Evolutionary conservation across 805 yeast genomes (phyloP).

Genomic region (Suhomyces pyralidae): DNA sequence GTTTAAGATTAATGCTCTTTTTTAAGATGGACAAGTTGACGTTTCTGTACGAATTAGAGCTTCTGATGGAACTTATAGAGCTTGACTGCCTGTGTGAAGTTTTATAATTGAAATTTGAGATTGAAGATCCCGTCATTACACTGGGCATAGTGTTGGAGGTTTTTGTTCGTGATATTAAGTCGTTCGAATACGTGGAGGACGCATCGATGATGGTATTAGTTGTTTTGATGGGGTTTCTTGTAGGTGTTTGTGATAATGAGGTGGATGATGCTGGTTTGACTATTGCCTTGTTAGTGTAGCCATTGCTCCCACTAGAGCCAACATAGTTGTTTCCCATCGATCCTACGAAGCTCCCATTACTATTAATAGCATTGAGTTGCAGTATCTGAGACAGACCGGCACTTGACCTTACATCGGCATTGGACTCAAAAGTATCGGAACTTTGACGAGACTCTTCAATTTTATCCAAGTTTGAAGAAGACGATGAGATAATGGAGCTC

Average conservation of each 20-base stretch:
- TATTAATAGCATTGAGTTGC: neutral
- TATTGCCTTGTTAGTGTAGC: neutral
- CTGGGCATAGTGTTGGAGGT: constrained; percentile 5
- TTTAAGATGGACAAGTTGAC: constrained; percentile 39
- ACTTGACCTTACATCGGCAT: constrained; percentile 1
- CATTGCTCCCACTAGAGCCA: neutral
- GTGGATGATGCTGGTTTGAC: neutral
- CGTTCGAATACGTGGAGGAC: constrained; percentile 2
- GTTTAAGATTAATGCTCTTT: constrained; percentile 31
- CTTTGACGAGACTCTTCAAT: constrained; percentile 9
- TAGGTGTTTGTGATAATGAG: constrained; percentile 1
- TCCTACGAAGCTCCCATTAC: neutral
- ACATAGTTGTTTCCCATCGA: neutral
- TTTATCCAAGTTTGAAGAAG: neutral
- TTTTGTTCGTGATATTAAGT: constrained; percentile 6
- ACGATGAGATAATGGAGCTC: neutral
- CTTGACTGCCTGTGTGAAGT: constrained; percentile 19
- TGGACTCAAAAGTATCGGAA: constrained; percentile 10
- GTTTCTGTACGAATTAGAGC: constrained; percentile 31
- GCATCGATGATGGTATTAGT: constrained; percentile 5
- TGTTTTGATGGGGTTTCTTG: constrained; percentile 3
- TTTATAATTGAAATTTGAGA: neutral
- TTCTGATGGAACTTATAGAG: constrained; percentile 36
- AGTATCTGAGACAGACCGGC: constrained; percentile 3
- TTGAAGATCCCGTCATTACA: neutral